Evolutionary conservation across 768 basidiomycete species (phyloP), one percentile per base, ranked within the genome.

Genomic region (Mycena maculata): DNA sequence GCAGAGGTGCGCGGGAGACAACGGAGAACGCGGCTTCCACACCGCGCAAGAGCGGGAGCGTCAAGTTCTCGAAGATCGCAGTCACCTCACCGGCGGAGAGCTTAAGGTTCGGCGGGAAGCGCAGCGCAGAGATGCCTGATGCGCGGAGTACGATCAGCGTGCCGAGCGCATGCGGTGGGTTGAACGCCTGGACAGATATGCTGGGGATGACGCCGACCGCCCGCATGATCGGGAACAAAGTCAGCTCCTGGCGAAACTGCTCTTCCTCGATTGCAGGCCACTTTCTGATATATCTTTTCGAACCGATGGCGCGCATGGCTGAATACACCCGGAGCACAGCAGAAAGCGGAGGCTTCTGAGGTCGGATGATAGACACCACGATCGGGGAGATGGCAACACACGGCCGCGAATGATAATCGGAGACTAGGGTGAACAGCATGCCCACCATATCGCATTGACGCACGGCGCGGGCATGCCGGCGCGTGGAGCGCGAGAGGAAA

Each of bases 151-250:
- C n/a, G 4, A 66, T 23, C 7, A 66, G 18, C 16, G 55, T 47
- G 3, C 65, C 65, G 15, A 66, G 39, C 0, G 53, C 18, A 10
- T 23, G 6, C 13, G 57, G 58, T 3, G 52, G n/a, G 41, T 66
- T 58, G 27, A 66, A 60, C 4, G 27, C 27, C 18, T 44, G 52
- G 65, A 60, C 27, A 11, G 65, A 60, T 5, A 66, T n/a, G 52
- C 30, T 59, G 0, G 57, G 56, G 2, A 52, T 47, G 49, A 23
- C 23, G 3, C 63, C 56, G 3, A 48, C 56, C 12, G 2, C 15
- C 1, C 56, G 57, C 57, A 65, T 18, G 11, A 53, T 39, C 11
- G 56, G 39, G 22, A 65, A 45, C 15, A 65, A 45, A 0, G 28
- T 3, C 2, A 65, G 23, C 20, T 52, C 30, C 18, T 45, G 18